Evolutionary conservation across 352 stramenopile genomes (phyloP), one percentile per base, ranked within the genome.

Genomic region (Globisporangium viniferum): DNA sequence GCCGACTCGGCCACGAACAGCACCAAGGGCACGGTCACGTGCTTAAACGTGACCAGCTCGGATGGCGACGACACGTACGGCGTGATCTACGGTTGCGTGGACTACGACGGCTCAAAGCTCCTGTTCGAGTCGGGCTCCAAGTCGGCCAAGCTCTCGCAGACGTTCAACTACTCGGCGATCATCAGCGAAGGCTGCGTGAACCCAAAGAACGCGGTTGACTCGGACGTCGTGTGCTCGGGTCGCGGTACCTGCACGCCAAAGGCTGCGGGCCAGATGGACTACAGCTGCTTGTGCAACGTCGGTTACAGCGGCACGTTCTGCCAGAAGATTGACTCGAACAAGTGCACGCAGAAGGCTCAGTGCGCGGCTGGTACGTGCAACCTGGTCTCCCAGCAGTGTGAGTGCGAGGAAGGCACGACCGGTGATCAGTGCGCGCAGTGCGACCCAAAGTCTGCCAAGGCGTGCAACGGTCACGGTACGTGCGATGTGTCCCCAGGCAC

Each of bases 301-400:
- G 86, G 86, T 33, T 93, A 91, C 81, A 86, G 79, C 64, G 86
- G 86, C 65, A 89, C 76, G 12, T 93, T 87, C 75, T 93, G 86
- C 65, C 73, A 93, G 70, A 87, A 85, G 71, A 82, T 92, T 33
- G 79, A 73, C 33, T 86, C 82, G 56, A 92, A 93, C 80, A 77
- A 82, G 69, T 92, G 85, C 73, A 86, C 77, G 63, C 68, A 78
- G 62, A 70, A 85, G 71, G 85, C 73, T 10, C 80, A 91, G 65
- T 93, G 85, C 72, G 77, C 82, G 44, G 82, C 80, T 14, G 86
- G 86, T 39, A 81, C 68, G 59, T 93, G 86, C 72, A 77, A 93
- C 75, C 76, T 92, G 41, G 65, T 12, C 0, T 85, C 73, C 7
- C 73, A 91, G 69, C 63, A 89, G 73, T 93, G 86, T 68, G 74